Percentiles rank a stretch among this genome's conserved stretches.
Evolutionary conservation across 208 protist species (phyloP).

Genomic region (Porcisia hertigi): DNA sequence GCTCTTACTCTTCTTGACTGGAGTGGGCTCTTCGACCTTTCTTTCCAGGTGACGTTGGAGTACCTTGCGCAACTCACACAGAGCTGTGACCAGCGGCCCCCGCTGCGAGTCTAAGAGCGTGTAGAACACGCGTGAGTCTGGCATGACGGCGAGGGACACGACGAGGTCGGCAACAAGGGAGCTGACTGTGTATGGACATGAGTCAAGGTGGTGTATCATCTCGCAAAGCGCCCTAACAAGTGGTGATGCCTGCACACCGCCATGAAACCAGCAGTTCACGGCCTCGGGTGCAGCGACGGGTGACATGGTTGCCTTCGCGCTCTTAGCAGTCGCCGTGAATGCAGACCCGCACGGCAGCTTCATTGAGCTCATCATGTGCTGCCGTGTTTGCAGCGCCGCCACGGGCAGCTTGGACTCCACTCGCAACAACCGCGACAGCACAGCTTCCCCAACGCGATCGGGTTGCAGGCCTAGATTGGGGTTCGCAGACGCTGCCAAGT

Average conservation of each 20-base stretch:
- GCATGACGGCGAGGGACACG: slow-evolving; percentile 51
- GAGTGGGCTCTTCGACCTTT: slow-evolving; percentile 33
- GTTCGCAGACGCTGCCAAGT: slow-evolving; percentile 12
- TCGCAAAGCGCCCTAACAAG: slow-evolving; percentile 46
- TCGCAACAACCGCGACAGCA: slow-evolving; percentile 54
- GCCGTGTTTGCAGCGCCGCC: slow-evolving; percentile 25
- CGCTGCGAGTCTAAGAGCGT: slow-evolving; percentile 60
- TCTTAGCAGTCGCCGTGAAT: not conserved
- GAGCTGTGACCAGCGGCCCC: slow-evolving; percentile 45
- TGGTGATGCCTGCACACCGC: slow-evolving; percentile 39
- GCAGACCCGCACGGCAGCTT: not conserved
- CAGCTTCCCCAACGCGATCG: slow-evolving; percentile 41
- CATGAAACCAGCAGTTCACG: slow-evolving; percentile 54
- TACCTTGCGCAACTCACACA: slow-evolving; percentile 39
- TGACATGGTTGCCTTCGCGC: not conserved
- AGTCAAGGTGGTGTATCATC: slow-evolving; percentile 40
- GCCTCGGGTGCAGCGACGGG: not conserved
- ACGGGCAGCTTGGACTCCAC: slow-evolving; percentile 56
- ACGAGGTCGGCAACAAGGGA: slow-evolving; percentile 52
- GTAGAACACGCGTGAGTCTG: slow-evolving; percentile 71
- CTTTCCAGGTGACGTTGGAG: slow-evolving; percentile 16
- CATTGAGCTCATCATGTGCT: slow-evolving; percentile 28
- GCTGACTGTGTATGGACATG: slow-evolving; percentile 44
- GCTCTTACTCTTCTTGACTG: slow-evolving; percentile 30
- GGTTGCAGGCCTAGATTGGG: slow-evolving; percentile 22